Evolutionary conservation across 352 stramenopile genomes (phyloP).

Genomic region (Pythium apleroticum): DNA sequence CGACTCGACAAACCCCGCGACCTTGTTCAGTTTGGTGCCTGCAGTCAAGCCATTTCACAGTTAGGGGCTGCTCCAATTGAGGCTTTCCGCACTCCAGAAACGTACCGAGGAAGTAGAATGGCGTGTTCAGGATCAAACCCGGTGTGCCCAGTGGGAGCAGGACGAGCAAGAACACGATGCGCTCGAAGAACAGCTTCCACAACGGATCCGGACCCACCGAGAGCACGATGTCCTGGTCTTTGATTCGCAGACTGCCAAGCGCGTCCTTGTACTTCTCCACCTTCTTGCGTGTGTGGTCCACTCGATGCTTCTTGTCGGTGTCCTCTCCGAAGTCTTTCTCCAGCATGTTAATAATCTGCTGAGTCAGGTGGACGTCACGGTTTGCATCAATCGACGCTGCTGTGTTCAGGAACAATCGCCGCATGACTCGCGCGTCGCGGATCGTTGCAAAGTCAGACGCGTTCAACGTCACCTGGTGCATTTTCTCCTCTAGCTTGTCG

Average conservation of each 20-base stretch:
- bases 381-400: conserved; percentile 61
- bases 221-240: conserved; percentile 67
- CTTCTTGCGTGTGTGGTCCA: conserved; percentile 44
- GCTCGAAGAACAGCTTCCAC: conserved; percentile 62
- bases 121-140: conserved; percentile 67
- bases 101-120: conserved; percentile 80
- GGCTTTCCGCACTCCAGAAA: background rate
- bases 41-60: background rate
- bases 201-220: conserved; percentile 54
- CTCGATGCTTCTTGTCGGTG: conserved; percentile 31
- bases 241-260: conserved; percentile 56
- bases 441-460: conserved; percentile 69
- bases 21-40: conserved; percentile 70
- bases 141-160: conserved; percentile 67
- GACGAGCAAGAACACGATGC: conserved; percentile 65
- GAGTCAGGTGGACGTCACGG: conserved; percentile 72
- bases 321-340: conserved; percentile 44
- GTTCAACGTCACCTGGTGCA: conserved; percentile 59
- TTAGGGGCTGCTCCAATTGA: background rate
- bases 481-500: conserved; percentile 35
- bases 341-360: conserved; percentile 77
- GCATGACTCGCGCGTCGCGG: conserved; percentile 56
- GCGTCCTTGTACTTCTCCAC: conserved; percentile 62
- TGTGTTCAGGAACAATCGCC: conserved; percentile 66
- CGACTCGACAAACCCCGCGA: conserved; percentile 69